phyloP scores from a whole-genome alignment of 2,329 filamentous ascomycete species.

The Calonectria crousiana region DNA sequence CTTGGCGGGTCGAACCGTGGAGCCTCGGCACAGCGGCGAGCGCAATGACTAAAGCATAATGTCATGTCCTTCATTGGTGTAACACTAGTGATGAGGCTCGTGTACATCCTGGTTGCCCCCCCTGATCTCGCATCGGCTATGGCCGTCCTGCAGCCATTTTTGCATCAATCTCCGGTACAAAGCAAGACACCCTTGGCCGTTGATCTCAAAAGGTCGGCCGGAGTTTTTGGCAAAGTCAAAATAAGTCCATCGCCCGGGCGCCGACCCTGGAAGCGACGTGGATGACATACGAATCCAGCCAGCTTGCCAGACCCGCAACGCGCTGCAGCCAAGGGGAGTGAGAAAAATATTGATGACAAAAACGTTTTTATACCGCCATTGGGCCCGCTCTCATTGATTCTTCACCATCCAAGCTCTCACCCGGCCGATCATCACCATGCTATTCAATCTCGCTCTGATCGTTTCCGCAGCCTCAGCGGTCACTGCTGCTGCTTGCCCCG shows the following conservation, averaged over 20 bases:
- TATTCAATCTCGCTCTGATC: constrained; percentile 32
- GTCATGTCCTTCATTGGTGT: neutral
- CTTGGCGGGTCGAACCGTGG: neutral
- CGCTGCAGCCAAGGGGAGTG: neutral
- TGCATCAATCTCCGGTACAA: neutral
- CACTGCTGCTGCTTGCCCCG: constrained; percentile 28
- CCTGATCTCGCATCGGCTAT: constrained; percentile 3
- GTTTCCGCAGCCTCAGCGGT: constrained; percentile 26
- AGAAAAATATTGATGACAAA: neutral
- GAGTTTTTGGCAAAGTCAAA: constrained; percentile 1
- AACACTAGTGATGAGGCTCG: neutral
- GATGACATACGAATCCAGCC: neutral
- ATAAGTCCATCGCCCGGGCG: constrained; percentile 6
- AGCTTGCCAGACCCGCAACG: neutral
- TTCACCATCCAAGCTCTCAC: neutral
- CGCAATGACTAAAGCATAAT: constrained; percentile 4
- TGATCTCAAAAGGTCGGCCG: neutral
- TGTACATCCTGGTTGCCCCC: constrained; percentile 15
- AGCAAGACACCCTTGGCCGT: neutral
- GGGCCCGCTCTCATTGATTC: neutral
- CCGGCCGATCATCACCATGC: constrained; percentile 19
- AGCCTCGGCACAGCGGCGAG: neutral
- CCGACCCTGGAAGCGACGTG: neutral
- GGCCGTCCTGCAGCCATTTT: constrained; percentile 26
- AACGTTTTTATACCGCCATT: constrained; percentile 8